A percentile compares a stretch with the other conserved stretches of the same genome.
Evolutionary conservation across 352 stramenopile genomes (phyloP).

Genomic region (Phytophthora nicotianae): DNA sequence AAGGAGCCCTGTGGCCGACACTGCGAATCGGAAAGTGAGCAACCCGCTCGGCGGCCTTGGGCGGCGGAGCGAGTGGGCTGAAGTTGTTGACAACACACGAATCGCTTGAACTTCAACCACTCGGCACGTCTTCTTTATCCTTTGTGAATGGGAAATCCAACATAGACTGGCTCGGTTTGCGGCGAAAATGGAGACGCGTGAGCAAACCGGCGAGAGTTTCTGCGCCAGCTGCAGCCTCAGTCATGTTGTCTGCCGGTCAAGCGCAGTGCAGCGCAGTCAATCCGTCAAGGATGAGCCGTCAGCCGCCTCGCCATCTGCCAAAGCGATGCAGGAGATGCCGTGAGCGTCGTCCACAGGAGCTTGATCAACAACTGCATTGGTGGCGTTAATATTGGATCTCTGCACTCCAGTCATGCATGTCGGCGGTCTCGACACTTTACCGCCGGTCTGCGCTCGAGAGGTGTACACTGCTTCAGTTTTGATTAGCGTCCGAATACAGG

Average conservation of each 20-base stretch:
- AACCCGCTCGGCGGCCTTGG: constrained; percentile 1
- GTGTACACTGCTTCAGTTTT: constrained; percentile 29
- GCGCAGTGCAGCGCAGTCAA: constrained; percentile 8
- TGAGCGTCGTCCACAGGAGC: background rate
- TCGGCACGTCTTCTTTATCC: constrained; percentile 21
- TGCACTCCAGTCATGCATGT: constrained; percentile 8
- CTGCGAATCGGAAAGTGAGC: constrained; percentile 33
- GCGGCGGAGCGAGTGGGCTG: constrained; percentile 13
- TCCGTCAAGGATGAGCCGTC: constrained; percentile 4
- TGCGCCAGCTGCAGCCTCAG: constrained; percentile 12
- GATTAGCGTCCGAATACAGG: constrained; percentile 20
- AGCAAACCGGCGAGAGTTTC: constrained; percentile 20
- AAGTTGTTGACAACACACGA: constrained; percentile 26
- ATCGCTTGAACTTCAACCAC: constrained; percentile 41
- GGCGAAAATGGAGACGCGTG: constrained; percentile 13
- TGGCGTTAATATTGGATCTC: background rate
- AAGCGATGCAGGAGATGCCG: background rate
- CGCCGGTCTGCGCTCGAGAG: constrained; percentile 16
- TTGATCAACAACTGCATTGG: background rate
- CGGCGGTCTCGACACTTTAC: constrained; percentile 25
- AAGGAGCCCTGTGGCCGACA: constrained; percentile 14
- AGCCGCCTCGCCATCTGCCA: constrained; percentile 18
- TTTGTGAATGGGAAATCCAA: constrained; percentile 29
- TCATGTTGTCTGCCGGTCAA: constrained; percentile 23
- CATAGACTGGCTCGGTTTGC: constrained; percentile 23